Percentiles rank a stretch among this genome's conserved stretches.
Conservation (phyloP, 2,329 filamentous ascomycete species). For the Eutypella sp. region DNA sequence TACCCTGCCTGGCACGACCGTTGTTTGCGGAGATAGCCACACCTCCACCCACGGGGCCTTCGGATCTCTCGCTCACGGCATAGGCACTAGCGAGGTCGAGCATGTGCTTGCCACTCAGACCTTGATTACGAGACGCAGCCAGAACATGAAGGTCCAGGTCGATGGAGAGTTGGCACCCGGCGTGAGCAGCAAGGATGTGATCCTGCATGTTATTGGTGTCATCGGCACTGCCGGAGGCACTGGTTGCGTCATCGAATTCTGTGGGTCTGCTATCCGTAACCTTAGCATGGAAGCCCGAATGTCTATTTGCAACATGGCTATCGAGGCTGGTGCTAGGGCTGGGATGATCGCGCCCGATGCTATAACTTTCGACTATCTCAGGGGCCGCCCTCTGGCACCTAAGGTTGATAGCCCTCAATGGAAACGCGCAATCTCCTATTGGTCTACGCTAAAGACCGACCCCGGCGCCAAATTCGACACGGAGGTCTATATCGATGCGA, state of each 20-base stretch:
- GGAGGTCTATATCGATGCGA: constrained; percentile 83
- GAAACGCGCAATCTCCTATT: constrained; percentile 84
- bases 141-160: constrained; percentile 97
- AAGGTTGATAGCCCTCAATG: constrained; percentile 80
- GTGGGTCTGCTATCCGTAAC: constrained; percentile 82
- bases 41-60: constrained; percentile 98
- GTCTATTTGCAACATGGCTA: constrained; percentile 99
- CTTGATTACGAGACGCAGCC: constrained; percentile 88
- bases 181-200: constrained; percentile 92
- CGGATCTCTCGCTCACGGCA: constrained; percentile 89
- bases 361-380: constrained; percentile 90
- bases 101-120: constrained; percentile 97
- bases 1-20: constrained; percentile 92
- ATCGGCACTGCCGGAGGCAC: constrained; percentile 96
- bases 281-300: constrained; percentile 96
- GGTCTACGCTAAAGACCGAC: constrained; percentile 81
- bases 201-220: constrained; percentile 85
- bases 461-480: constrained; percentile 84
- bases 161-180: constrained; percentile 85
- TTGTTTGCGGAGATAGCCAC: constrained; percentile 96
- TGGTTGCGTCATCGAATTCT: constrained; percentile 94
- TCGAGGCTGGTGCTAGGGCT: constrained; percentile 89
- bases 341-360: constrained; percentile 97
- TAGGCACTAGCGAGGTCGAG: constrained; percentile 97
- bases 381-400: constrained; percentile 83